These are phyloP conservation scores for Podospora appendiculata DNA, from an alignment of 495 filamentous ascomycete species.

Conservation along the genomic window DNA sequence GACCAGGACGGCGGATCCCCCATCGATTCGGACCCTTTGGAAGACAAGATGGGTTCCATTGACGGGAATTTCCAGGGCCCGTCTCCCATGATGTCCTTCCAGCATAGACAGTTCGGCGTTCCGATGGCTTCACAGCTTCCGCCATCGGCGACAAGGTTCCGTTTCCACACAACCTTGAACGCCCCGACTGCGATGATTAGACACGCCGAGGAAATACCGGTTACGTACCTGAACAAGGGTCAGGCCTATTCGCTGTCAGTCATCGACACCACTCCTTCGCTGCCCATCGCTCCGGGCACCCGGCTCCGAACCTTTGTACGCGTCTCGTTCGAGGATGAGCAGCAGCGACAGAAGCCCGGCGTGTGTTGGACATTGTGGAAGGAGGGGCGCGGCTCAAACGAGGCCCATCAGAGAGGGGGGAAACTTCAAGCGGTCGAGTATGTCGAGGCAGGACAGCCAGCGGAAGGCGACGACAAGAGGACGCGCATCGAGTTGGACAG, in stretches of 20 bases:
- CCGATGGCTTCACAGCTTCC: slow-evolving; percentile 32
- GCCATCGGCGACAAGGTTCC: slow-evolving; percentile 59
- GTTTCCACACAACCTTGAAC: slow-evolving; percentile 83
- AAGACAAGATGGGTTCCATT: slow-evolving; percentile 41
- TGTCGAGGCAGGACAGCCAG: slow-evolving; percentile 67
- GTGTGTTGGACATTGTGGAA: slow-evolving; percentile 96
- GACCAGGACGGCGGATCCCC: slow-evolving; percentile 58
- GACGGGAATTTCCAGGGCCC: slow-evolving; percentile 42
- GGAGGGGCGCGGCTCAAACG: slow-evolving; percentile 78
- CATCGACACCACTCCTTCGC: slow-evolving; percentile 51
- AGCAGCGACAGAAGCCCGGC: slow-evolving; percentile 73
- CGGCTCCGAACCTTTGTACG: slow-evolving; percentile 82
- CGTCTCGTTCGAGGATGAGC: slow-evolving; percentile 89
- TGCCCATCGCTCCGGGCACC: slow-evolving; percentile 36
- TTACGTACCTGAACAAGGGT: slow-evolving; percentile 96
- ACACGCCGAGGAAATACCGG: slow-evolving; percentile 74
- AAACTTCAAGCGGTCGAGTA: slow-evolving; percentile 90
- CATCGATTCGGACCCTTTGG: slow-evolving; percentile 39
- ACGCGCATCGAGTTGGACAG: slow-evolving; percentile 72
- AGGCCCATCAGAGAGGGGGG: slow-evolving; percentile 81
- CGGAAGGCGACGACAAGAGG: slow-evolving; percentile 59
- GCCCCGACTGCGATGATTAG: slow-evolving; percentile 97
- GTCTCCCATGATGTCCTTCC: slow-evolving; percentile 39
- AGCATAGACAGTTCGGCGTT: slow-evolving; percentile 32
- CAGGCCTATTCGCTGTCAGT: slow-evolving; percentile 82